These are phyloP conservation scores for Royoungia palumana DNA, from an alignment of 768 basidiomycete genomes.

Conservation along the genomic window DNA sequence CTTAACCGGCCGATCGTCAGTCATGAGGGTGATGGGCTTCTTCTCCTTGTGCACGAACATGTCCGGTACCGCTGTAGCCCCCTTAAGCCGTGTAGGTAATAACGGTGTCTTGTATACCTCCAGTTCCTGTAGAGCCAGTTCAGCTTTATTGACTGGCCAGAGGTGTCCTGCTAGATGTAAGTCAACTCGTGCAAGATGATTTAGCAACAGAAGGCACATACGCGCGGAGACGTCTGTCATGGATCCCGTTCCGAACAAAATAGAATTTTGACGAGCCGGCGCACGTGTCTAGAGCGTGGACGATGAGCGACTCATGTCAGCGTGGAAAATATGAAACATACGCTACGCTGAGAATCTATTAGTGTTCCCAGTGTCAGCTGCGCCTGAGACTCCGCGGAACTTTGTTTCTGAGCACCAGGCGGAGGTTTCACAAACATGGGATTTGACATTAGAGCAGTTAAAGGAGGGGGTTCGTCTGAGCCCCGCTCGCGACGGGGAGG, in stretches of 20 bases:
- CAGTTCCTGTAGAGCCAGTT: constrained; percentile 65
- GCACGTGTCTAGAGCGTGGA: constrained; percentile 41
- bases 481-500: constrained; percentile 44
- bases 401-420: constrained; percentile 24
- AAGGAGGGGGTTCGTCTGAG: constrained; percentile 66
- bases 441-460: constrained; percentile 57
- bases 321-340: constrained; percentile 33
- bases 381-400: constrained; percentile 23
- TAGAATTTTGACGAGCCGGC: constrained; percentile 49
- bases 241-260: constrained; percentile 44
- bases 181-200: constrained; percentile 14
- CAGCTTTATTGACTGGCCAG: constrained; percentile 50
- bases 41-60: constrained; percentile 56
- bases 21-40: constrained; percentile 53
- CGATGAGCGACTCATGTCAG: background rate
- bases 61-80: constrained; percentile 47
- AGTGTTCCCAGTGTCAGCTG: constrained; percentile 57
- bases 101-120: constrained; percentile 80
- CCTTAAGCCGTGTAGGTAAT: constrained; percentile 55
- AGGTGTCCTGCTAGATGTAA: constrained; percentile 20
- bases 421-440: constrained; percentile 71
- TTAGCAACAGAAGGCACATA: constrained; percentile 19
- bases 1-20: constrained; percentile 50
- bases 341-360: constrained; percentile 52
- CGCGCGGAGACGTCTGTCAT: constrained; percentile 32